Conservation (phyloP, 208 protist species). For the Blastocrithidia nonstop region DNA sequence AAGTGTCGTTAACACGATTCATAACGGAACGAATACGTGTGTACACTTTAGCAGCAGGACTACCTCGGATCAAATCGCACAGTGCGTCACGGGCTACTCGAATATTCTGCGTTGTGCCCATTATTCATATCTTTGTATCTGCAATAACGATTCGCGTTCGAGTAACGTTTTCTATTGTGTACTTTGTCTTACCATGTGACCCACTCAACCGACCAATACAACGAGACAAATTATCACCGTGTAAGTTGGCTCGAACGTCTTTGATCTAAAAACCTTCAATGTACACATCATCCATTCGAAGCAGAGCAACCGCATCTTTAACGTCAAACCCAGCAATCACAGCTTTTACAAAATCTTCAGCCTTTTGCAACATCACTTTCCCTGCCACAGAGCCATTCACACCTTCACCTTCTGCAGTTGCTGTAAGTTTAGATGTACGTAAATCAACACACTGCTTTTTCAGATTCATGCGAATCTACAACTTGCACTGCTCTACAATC, state of each 20-base stretch:
- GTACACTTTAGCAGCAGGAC: conserved; percentile 93
- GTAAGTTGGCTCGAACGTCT: conserved; percentile 89
- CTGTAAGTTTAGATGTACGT: conserved; percentile 69
- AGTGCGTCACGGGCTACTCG: conserved; percentile 94
- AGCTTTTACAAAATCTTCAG: conserved; percentile 96
- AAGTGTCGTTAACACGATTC: conserved; percentile 89
- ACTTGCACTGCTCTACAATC: conserved; percentile 96
- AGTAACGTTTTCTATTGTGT: conserved; percentile 99
- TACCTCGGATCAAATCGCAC: conserved; percentile 95
- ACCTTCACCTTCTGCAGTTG: conserved; percentile 26
- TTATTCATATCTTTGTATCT: conserved; percentile 96
- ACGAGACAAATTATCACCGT: conserved; percentile 88
- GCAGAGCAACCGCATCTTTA: conserved; percentile 96
- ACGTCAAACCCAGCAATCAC: conserved; percentile 94
- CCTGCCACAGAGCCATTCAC: conserved; percentile 8
- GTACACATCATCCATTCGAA: conserved; percentile 99
- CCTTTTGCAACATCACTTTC: conserved; percentile 92
- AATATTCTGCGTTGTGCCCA: conserved; percentile 98
- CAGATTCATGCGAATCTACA: conserved; percentile 98
- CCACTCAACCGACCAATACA: conserved; percentile 99
- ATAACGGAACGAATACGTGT: conserved; percentile 91
- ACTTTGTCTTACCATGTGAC: conserved; percentile 98
- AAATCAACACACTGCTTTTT: conserved; percentile 92
- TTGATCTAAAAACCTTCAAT: conserved; percentile 99
- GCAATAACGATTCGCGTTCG: conserved; percentile 98